phyloP scores from a whole-genome alignment of 108 stramenopile genomes.

The Nitzschia palea region DNA sequence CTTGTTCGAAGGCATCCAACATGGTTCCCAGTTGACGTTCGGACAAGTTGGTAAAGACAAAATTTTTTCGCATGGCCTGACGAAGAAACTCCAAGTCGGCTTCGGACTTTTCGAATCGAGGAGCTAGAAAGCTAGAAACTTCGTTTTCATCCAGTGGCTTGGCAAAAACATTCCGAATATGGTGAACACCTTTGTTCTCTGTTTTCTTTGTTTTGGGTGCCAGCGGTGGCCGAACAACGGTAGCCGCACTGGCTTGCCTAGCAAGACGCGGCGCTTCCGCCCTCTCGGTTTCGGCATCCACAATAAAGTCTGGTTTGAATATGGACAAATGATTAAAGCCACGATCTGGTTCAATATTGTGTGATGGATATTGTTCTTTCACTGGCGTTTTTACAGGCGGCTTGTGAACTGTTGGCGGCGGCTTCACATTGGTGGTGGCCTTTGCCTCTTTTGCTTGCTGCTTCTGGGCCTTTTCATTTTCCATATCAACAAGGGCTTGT shows the following conservation, averaged over 20 bases:
- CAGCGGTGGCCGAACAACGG: not conserved
- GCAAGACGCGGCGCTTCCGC: slow-evolving; percentile 9
- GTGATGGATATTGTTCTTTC: not conserved
- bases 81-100: slow-evolving; percentile 43
- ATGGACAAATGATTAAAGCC: not conserved
- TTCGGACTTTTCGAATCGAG: not conserved
- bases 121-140: not conserved
- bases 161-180: slow-evolving; percentile 49
- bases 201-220: not conserved
- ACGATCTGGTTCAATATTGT: not conserved
- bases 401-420: not conserved
- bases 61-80: slow-evolving; percentile 52
- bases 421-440: not conserved
- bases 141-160: slow-evolving; percentile 32
- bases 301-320: slow-evolving; percentile 11
- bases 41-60: slow-evolving; percentile 63
- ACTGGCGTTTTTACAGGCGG: not conserved
- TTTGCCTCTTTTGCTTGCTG: not conserved
- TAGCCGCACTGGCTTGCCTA: not conserved
- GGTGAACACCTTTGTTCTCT: slow-evolving; percentile 20
- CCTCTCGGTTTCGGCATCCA: slow-evolving; percentile 2
- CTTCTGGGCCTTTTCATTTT: not conserved
- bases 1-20: slow-evolving; percentile 52
- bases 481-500: not conserved
- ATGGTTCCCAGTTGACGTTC: slow-evolving; percentile 41